These are phyloP conservation scores for Trametes cingulata DNA, from an alignment of 768 basidiomycete species.

Conservation along the genomic window DNA sequence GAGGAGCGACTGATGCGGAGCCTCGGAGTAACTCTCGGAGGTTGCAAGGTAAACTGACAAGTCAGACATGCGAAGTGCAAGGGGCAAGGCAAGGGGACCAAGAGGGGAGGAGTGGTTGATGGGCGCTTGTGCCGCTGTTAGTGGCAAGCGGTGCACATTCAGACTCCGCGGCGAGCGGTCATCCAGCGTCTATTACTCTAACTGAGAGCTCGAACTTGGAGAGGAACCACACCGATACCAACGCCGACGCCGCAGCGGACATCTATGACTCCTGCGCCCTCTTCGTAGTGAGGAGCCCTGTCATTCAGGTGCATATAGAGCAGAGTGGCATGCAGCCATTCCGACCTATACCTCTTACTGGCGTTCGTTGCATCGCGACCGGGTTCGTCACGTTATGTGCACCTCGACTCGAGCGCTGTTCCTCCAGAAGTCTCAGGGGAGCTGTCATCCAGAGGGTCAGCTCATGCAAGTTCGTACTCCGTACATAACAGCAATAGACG, in stretches of 20 bases:
- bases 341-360: too few relatives aligned
- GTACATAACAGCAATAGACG: too few relatives aligned
- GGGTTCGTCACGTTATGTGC: too few relatives aligned
- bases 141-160: not conserved
- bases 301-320: not conserved
- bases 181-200: not conserved
- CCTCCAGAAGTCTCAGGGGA: too few relatives aligned
- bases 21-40: not conserved
- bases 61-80: not conserved
- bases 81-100: too few relatives aligned
- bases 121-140: not conserved
- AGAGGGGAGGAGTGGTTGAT: not conserved
- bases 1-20: not conserved
- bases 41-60: not conserved
- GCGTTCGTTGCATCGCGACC: too few relatives aligned
- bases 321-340: too few relatives aligned
- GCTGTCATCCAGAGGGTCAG: too few relatives aligned
- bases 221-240: not conserved
- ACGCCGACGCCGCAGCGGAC: not conserved
- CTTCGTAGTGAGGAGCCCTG: not conserved
- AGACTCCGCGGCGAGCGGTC: constrained; percentile 5
- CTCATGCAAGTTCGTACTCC: too few relatives aligned
- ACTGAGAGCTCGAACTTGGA: not conserved
- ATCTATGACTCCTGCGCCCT: not conserved
- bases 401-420: too few relatives aligned